These are phyloP conservation scores for Malus sieversii DNA, from an alignment of 306 rosid species.

Conservation along the genomic window DNA sequence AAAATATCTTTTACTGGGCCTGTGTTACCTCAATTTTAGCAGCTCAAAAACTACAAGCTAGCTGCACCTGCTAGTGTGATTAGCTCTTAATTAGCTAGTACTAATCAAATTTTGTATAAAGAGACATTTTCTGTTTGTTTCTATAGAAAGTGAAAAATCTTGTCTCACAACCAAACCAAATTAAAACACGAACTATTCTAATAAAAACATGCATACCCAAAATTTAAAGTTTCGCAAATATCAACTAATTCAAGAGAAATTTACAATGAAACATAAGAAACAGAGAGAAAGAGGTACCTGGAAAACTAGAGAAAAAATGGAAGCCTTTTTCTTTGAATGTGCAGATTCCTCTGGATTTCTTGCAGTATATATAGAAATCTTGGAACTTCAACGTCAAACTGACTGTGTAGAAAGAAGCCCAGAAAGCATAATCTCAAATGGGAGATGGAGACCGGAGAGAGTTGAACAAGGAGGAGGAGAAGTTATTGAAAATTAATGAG, in stretches of 20 bases:
- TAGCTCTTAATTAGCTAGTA: background rate
- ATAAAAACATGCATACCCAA: background rate
- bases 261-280: background rate
- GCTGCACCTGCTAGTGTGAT: background rate
- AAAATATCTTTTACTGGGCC: background rate
- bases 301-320: background rate
- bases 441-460: background rate
- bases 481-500: background rate
- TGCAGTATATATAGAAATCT: conserved; percentile 2
- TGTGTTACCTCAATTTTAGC: background rate
- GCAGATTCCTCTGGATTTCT: no score
- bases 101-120: background rate
- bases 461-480: background rate
- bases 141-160: background rate
- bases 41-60: background rate
- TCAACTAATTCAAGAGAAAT: background rate
- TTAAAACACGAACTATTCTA: background rate
- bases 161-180: background rate
- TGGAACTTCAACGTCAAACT: background rate
- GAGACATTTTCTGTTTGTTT: background rate
- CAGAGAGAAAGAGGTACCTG: conserved; percentile 11
- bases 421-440: background rate
- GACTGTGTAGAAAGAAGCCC: background rate
- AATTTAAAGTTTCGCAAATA: background rate
- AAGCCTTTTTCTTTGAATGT: background rate